Conservation (phyloP, 768 basidiomycete genomes). For the Tremella mesenterica region DNA sequence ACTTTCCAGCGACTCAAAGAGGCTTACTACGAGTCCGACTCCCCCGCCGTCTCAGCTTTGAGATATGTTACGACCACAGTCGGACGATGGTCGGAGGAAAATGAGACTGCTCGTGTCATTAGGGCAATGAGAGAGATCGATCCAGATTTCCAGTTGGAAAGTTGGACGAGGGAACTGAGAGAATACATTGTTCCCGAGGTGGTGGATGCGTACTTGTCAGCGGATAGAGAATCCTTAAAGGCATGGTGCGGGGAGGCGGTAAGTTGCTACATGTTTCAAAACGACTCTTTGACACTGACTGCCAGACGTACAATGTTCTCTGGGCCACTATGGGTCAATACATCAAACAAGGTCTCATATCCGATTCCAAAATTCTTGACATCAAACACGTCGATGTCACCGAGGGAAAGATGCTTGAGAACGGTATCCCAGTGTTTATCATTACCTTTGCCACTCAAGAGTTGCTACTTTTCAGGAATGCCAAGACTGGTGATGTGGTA, state of each 20-base stretch:
- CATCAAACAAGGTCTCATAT: slow-evolving; percentile 76
- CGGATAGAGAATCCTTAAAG: slow-evolving; percentile 73
- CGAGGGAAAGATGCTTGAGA: slow-evolving; percentile 79
- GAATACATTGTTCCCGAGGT: slow-evolving; percentile 98
- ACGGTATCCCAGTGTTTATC: slow-evolving; percentile 77
- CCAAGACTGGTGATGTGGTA: slow-evolving; percentile 72
- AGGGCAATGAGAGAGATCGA: slow-evolving; percentile 80
- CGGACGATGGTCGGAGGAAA: slow-evolving; percentile 83
- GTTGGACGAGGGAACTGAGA: slow-evolving; percentile 77
- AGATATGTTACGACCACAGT: slow-evolving; percentile 76
- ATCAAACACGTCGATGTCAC: slow-evolving; percentile 94
- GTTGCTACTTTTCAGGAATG: slow-evolving; percentile 80
- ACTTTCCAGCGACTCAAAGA: slow-evolving; percentile 43
- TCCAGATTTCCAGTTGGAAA: slow-evolving; percentile 73
- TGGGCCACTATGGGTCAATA: slow-evolving; percentile 98
- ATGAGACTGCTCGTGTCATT: slow-evolving; percentile 92
- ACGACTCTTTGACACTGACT: background rate
- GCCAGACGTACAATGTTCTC: slow-evolving; percentile 88
- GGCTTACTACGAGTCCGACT: slow-evolving; percentile 84
- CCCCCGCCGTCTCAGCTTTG: slow-evolving; percentile 70
- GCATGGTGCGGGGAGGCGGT: slow-evolving; percentile 96
- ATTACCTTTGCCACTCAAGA: slow-evolving; percentile 91
- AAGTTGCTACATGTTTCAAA: slow-evolving; percentile 44
- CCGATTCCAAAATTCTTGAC: slow-evolving; percentile 88
- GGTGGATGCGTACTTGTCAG: slow-evolving; percentile 87